These are phyloP conservation scores for Mycosarcoma maydis DNA, from an alignment of 1,284 basidiomycete genomes.

Conservation along the genomic window DNA sequence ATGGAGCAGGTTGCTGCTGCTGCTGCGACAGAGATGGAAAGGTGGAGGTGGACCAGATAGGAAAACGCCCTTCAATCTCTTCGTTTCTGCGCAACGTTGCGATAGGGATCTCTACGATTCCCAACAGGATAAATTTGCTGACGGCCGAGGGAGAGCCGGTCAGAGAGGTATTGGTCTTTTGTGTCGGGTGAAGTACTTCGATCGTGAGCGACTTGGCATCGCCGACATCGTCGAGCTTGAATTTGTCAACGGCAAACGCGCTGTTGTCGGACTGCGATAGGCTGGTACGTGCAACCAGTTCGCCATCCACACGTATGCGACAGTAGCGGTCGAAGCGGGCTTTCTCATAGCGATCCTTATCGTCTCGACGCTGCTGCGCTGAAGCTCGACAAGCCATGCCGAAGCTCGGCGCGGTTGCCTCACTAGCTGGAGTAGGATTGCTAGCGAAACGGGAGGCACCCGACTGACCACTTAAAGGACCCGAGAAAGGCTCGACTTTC, in stretches of 20 bases:
- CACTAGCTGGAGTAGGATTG: constrained; percentile 2
- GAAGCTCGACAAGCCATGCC: constrained; percentile 4
- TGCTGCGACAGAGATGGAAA: constrained; percentile 5
- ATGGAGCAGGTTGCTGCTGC: neutral
- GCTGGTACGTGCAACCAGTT: constrained; percentile 52
- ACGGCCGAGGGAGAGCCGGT: constrained; percentile 14
- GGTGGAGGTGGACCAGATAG: constrained; percentile 52
- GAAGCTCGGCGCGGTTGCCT: constrained; percentile 5
- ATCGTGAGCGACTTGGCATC: constrained; percentile 39
- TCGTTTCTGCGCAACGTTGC: constrained; percentile 59
- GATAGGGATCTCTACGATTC: constrained; percentile 54
- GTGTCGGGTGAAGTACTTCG: constrained; percentile 49
- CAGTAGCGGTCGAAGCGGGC: constrained; percentile 52
- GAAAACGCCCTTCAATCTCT: constrained; percentile 57
- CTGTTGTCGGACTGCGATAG: constrained; percentile 12
- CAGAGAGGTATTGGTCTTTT: constrained; percentile 22
- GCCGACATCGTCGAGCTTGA: constrained; percentile 45
- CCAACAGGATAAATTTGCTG: constrained; percentile 47
- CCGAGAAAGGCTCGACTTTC: constrained; percentile 12
- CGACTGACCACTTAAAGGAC: constrained; percentile 28
- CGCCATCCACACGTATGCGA: constrained; percentile 47
- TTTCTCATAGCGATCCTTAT: constrained; percentile 34
- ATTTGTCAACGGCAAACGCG: constrained; percentile 46
- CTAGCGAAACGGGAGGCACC: constrained; percentile 24
- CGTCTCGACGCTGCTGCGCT: constrained; percentile 21